A percentile compares a stretch with the other conserved stretches of the same genome.
phyloP scores from a whole-genome alignment of 345 rosid genomes.

The Syzygium oleosum region DNA sequence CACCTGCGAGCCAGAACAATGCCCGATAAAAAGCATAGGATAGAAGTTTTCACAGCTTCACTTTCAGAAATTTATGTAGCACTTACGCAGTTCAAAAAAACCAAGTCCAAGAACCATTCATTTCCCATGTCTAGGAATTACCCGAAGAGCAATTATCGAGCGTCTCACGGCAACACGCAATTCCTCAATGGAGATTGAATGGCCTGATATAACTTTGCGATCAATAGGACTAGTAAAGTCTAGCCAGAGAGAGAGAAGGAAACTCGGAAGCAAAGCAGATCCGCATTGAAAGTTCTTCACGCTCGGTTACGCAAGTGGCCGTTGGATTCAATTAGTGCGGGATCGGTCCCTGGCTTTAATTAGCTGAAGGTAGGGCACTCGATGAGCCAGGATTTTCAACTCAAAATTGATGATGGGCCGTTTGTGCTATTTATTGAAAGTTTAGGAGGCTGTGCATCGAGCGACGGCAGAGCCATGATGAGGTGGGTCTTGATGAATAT shows the following conservation, averaged over 20 bases:
- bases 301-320: neutral
- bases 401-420: neutral
- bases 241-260: neutral
- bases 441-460: neutral
- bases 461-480: neutral
- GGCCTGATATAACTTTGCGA: neutral
- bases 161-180: neutral
- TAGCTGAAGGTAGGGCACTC: neutral
- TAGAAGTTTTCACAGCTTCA: neutral
- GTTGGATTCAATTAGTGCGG: neutral
- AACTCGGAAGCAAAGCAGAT: neutral
- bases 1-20: neutral
- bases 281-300: neutral
- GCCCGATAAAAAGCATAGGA: neutral
- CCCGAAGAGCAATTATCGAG: neutral
- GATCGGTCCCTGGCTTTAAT: neutral
- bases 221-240: neutral
- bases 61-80: neutral
- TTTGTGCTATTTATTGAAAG: neutral
- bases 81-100: neutral
- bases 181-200: neutral
- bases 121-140: neutral
- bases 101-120: neutral
- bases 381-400: neutral
- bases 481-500: neutral